Conservation (phyloP, 164 flowering plant species). For the Kingdonia uniflora region DNA sequence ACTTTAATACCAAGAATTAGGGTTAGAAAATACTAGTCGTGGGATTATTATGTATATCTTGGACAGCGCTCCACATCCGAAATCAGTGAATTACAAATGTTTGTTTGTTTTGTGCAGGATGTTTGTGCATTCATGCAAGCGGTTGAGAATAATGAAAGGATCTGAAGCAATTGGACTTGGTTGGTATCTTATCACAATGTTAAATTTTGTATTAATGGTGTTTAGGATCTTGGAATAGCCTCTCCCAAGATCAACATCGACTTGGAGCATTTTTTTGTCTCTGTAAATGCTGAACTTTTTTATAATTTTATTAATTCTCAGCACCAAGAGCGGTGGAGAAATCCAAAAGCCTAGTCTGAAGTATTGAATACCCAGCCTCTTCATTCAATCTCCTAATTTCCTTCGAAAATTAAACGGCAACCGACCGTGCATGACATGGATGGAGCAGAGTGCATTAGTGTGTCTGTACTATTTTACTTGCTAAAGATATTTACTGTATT, state of each 20-base stretch:
- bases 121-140: conserved; percentile 74
- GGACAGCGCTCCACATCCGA: too few species aligned
- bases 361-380: conserved; percentile 2
- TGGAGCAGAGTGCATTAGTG: conserved; percentile 14
- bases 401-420: not conserved
- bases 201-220: too few species aligned
- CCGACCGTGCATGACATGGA: not conserved
- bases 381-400: conserved; percentile 10
- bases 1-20: too few species aligned
- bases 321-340: conserved; percentile 56
- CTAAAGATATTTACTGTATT: conserved; percentile 15
- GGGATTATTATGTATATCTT: not conserved
- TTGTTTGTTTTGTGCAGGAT: conserved; percentile 29
- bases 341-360: conserved; percentile 48
- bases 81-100: not conserved
- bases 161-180: conserved; percentile 84
- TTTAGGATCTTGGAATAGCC: too few species aligned
- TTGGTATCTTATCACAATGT: conserved; percentile 13
- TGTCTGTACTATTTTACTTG: conserved; percentile 15
- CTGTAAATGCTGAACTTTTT: too few species aligned
- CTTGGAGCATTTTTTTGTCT: too few species aligned
- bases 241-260: too few species aligned
- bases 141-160: conserved; percentile 78
- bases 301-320: conserved; percentile 11
- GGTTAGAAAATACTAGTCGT: too few species aligned